phyloP scores from a whole-genome alignment of 2,329 filamentous ascomycete species.

The Ophiostoma himal-ulmi region DNA sequence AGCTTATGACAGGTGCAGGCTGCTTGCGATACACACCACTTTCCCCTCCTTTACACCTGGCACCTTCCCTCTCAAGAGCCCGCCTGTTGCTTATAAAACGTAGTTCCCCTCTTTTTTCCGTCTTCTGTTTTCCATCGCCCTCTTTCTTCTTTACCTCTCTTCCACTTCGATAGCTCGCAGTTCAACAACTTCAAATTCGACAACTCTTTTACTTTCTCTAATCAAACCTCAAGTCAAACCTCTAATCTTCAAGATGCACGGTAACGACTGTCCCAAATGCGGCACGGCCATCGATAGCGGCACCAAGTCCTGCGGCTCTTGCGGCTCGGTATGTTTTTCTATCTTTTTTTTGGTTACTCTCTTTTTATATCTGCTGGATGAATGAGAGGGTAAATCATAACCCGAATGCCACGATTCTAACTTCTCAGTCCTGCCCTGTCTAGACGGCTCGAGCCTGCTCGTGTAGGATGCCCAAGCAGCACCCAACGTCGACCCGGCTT shows the following conservation, averaged over 20 bases:
- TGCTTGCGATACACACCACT: not conserved
- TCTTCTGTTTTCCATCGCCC: not conserved
- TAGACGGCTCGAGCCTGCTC: not conserved
- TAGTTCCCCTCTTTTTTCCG: conserved; percentile 3
- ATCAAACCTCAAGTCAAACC: not conserved
- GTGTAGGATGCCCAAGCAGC: not conserved
- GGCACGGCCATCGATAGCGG: conserved; percentile 40
- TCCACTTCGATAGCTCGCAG: not conserved
- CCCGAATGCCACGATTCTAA: not conserved
- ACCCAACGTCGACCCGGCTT: not conserved
- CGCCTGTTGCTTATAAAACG: conserved; percentile 1
- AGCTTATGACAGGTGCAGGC: not conserved
- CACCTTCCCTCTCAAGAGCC: not conserved
- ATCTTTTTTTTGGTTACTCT: not conserved
- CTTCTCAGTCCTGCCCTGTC: conserved; percentile 4
- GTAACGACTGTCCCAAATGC: conserved; percentile 52
- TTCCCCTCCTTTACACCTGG: not conserved
- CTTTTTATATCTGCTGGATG: not conserved
- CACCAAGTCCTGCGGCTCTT: conserved; percentile 50
- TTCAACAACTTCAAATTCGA: not conserved
- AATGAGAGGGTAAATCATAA: not conserved
- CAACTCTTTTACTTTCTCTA: not conserved
- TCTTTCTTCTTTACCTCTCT: not conserved
- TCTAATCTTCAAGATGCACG: conserved; percentile 36
- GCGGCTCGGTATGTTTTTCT: conserved; percentile 48